Evolutionary conservation across 352 stramenopile genomes (phyloP), one percentile per base, ranked within the genome.

Genomic region (Globisporangium sylvaticum): DNA sequence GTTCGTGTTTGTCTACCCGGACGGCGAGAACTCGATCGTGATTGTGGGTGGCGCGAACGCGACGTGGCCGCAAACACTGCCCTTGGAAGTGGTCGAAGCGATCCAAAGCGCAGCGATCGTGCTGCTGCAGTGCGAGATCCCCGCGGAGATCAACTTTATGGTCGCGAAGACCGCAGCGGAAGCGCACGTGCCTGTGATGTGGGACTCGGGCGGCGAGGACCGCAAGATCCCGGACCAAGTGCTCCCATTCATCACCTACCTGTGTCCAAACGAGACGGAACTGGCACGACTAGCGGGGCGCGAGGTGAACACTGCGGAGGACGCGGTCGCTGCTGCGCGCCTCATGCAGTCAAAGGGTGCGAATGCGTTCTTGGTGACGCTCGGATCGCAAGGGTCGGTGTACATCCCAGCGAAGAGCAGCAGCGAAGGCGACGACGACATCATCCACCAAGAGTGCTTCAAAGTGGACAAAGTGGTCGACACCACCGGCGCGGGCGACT

Each of bases 11-110:
- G 79, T 93, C 37, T 90, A 92, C 54, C 84, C 87, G 37, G 76
- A 90, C 61, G 87, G 87, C 24, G 81, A 93, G 62, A 95, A 95
- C 64, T 91, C 85, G 32, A 95, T 95, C 63, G 79, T 95, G 22
- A 89, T 95, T 46, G 83, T 95, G 4, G 83, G 83, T 8, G 87
- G 87, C 22, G 87, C 87, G 24, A 95, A 95, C 44, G 69, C 69
- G 20, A 74, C 78, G 48, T 95, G 87, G 87, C 76, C 82, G 0
- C 31, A 74, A 0, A 22, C 69, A 24, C 69, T 95, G 3, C 68
- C 84, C 0, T 48, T 29, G 1, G 50, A 50, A 15, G 58, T 91
- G 6, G 68, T 76, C 7, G 57, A 78, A 9, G 80, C 81, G 7
- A 80, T 95, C 61, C 73, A 80, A 25, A 67, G 60, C 20, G 83